Conservation (phyloP, 2,329 filamentous ascomycete genomes). For the Monosporascus sp. region DNA sequence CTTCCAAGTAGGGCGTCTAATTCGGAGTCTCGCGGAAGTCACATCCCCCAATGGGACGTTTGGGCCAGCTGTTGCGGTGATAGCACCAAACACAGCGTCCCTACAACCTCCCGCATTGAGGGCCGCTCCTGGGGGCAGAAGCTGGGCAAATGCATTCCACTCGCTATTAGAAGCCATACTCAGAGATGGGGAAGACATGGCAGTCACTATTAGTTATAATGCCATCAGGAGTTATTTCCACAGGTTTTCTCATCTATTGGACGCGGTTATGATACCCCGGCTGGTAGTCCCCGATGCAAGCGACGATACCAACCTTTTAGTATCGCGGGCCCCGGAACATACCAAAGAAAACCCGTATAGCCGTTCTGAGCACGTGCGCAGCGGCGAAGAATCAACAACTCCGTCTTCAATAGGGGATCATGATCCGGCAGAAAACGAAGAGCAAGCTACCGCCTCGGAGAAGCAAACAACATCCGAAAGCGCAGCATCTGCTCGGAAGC, state of each 20-base stretch:
- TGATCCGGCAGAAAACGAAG: conserved; percentile 5
- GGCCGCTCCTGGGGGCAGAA: conserved; percentile 24
- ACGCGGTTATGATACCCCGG: conserved; percentile 46
- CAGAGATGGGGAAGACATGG: conserved; percentile 56
- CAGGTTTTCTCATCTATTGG: conserved; percentile 44
- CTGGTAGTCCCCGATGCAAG: conserved; percentile 51
- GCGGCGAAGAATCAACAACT: neutral
- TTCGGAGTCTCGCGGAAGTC: conserved; percentile 39
- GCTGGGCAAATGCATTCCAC: conserved; percentile 55
- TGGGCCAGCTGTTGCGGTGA: conserved; percentile 37
- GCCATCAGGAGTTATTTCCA: conserved; percentile 48
- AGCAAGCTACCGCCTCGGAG: conserved; percentile 1
- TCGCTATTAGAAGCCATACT: conserved; percentile 51
- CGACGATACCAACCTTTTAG: conserved; percentile 46
- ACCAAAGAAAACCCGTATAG: neutral
- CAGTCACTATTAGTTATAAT: conserved; percentile 53
- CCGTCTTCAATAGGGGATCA: conserved; percentile 2
- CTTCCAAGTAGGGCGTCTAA: conserved; percentile 42
- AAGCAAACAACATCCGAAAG: conserved; percentile 3
- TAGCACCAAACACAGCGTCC: conserved; percentile 17
- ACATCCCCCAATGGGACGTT: conserved; percentile 44
- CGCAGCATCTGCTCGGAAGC: neutral
- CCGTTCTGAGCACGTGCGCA: no score
- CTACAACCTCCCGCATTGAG: conserved; percentile 1
- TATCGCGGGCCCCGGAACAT: conserved; percentile 20